Percentiles rank a stretch among this genome's conserved stretches.
phyloP scores from a whole-genome alignment of 2,329 filamentous ascomycete genomes.

The Biscogniauxia mediterranea region DNA sequence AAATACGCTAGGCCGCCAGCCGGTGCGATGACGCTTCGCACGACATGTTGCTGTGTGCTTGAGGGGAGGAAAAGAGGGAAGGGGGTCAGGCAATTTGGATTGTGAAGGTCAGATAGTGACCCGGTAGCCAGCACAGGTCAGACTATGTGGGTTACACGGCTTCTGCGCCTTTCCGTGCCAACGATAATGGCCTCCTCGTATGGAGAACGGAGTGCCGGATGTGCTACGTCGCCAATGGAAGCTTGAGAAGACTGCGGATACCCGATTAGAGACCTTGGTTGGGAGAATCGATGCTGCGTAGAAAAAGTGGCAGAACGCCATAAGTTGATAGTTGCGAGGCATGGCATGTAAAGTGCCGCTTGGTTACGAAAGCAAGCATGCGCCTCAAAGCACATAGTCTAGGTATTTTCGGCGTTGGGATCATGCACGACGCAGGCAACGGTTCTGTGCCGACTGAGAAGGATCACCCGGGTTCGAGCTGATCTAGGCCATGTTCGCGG shows the following conservation, averaged over 20 bases:
- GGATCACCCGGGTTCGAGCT: constrained; percentile 14
- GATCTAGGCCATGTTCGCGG: constrained; percentile 5
- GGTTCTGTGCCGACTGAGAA: constrained; percentile 27
- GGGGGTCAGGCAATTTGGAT: constrained; percentile 21
- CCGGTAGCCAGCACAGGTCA: constrained; percentile 18
- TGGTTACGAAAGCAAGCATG: constrained; percentile 20
- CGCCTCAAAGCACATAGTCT: constrained; percentile 21
- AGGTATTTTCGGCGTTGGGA: constrained; percentile 20
- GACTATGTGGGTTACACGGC: constrained; percentile 24
- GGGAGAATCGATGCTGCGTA: constrained; percentile 13
- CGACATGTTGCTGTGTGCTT: constrained; percentile 16
- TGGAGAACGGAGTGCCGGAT: constrained; percentile 17
- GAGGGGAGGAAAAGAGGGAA: constrained; percentile 7
- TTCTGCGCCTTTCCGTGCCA: constrained; percentile 30
- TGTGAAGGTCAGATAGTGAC: constrained; percentile 15
- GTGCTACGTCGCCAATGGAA: constrained; percentile 22
- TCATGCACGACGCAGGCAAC: constrained; percentile 19
- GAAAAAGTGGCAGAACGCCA: constrained; percentile 12
- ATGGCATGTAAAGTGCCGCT: constrained; percentile 23
- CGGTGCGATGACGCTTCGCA: constrained; percentile 23
- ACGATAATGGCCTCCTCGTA: constrained; percentile 34
- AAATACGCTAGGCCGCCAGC: constrained; percentile 13
- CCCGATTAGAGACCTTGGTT: constrained; percentile 21
- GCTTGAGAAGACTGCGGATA: constrained; percentile 24
- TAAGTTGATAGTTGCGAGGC: constrained; percentile 18